Conservation (phyloP, 805 yeast species). For the Teunomyces funiuensis region DNA sequence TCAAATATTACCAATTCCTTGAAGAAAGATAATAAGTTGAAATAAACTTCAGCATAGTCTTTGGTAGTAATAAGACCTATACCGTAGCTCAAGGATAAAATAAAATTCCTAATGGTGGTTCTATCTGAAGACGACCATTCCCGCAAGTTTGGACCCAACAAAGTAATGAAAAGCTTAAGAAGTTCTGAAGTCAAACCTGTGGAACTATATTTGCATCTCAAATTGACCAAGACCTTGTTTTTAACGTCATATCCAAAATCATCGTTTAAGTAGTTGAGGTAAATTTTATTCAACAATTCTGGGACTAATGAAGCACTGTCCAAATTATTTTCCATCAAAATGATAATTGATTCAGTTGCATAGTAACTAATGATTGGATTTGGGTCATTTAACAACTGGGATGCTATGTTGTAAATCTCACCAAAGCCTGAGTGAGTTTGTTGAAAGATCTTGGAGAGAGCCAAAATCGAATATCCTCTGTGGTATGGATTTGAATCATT, state of each 20-base stretch:
- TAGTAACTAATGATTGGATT: conserved; percentile 82
- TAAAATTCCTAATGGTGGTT: conserved; percentile 23
- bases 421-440: conserved; percentile 28
- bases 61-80: conserved; percentile 29
- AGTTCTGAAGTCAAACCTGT: conserved; percentile 23
- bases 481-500: conserved; percentile 62
- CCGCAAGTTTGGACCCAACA: conserved; percentile 39
- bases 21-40: conserved; percentile 25
- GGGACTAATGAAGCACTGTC: conserved; percentile 45
- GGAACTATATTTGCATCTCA: conserved; percentile 34
- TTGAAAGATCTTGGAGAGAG: conserved; percentile 31
- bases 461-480: conserved; percentile 44
- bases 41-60: conserved; percentile 27
- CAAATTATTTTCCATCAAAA: conserved; percentile 56
- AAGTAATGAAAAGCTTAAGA: conserved; percentile 31
- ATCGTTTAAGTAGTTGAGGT: conserved; percentile 36
- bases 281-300: conserved; percentile 32
- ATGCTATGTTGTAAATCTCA: conserved; percentile 54
- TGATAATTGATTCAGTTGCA: conserved; percentile 59
- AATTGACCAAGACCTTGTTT: conserved; percentile 32
- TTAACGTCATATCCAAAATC: conserved; percentile 36
- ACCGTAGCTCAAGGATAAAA: conserved; percentile 29
- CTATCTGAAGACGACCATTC: conserved; percentile 20
- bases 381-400: conserved; percentile 70
- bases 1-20: conserved; percentile 43